These are phyloP conservation scores for Physcomitrium patens DNA, from an alignment of 225 moss, liverwort and hornwort genomes.

Conservation along the genomic window DNA sequence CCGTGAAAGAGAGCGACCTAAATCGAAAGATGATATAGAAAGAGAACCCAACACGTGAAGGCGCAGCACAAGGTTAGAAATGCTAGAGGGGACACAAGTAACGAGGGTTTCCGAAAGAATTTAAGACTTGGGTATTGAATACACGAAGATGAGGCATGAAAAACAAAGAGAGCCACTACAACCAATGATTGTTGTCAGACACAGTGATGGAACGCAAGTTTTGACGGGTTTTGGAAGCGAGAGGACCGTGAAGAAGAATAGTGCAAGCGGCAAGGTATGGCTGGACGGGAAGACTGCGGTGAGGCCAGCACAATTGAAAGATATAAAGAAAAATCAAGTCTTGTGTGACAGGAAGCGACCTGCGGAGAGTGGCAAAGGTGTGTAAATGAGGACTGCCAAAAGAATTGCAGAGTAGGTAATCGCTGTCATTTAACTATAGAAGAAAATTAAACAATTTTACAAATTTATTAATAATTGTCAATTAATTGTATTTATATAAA, in stretches of 20 bases:
- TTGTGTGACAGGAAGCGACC: conserved; percentile 27
- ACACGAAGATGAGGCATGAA: conserved; percentile 25
- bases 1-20: conserved; percentile 22
- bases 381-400: conserved; percentile 27
- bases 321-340: conserved; percentile 12
- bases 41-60: conserved; percentile 17
- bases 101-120: too few species aligned
- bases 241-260: conserved; percentile 19
- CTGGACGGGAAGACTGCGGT: conserved; percentile 18
- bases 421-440: too few species aligned
- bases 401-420: conserved; percentile 28
- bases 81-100: conserved; percentile 29
- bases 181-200: conserved; percentile 11
- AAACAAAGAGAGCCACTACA: conserved; percentile 12
- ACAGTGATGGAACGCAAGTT: conserved; percentile 8
- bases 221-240: conserved; percentile 15
- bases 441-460: too few species aligned
- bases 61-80: conserved; percentile 10
- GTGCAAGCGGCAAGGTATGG: conserved; percentile 12
- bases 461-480: too few species aligned
- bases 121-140: conserved; percentile 26
- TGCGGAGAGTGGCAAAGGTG: conserved; percentile 26
- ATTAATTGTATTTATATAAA: too few species aligned
- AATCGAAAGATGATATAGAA: conserved; percentile 35
- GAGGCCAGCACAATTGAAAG: not conserved